phyloP scores from a whole-genome alignment of 1,139 yeast species.

The Debaryomyces sp. region DNA sequence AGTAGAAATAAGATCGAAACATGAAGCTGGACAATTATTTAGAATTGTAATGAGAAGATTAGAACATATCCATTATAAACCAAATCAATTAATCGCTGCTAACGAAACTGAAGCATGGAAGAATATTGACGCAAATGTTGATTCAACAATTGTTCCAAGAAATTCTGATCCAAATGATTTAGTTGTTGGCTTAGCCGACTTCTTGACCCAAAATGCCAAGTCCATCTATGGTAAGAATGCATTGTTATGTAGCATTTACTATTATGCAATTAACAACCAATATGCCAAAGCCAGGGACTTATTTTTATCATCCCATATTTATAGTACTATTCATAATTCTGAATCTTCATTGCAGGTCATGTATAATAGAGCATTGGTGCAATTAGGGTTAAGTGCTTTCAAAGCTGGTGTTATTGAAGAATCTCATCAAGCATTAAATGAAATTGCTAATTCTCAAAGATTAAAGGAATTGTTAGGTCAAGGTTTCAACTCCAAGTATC shows the following conservation, averaged over 20 bases:
- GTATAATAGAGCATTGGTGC: conserved; percentile 94
- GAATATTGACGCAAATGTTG: conserved; percentile 26
- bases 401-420: conserved; percentile 85
- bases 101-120: conserved; percentile 78
- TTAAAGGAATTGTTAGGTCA: conserved; percentile 94
- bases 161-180: conserved; percentile 44
- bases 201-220: conserved; percentile 67
- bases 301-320: conserved; percentile 83
- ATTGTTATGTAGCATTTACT: conserved; percentile 82
- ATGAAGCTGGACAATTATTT: conserved; percentile 63
- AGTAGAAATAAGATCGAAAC: conserved; percentile 36
- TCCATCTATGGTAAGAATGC: conserved; percentile 80
- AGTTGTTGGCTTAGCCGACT: conserved; percentile 65
- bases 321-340: conserved; percentile 77
- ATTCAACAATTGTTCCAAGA: conserved; percentile 39
- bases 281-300: conserved; percentile 86
- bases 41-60: conserved; percentile 83
- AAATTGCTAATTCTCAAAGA: conserved; percentile 83
- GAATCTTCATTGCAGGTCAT: conserved; percentile 87
- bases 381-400: conserved; percentile 95
- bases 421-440: conserved; percentile 85
- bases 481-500: conserved; percentile 74
- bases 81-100: conserved; percentile 68
- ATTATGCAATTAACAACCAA: conserved; percentile 84
- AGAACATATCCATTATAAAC: conserved; percentile 93